Conservation (phyloP, 257 asterid genomes). For the Salvia rosmarinus region DNA sequence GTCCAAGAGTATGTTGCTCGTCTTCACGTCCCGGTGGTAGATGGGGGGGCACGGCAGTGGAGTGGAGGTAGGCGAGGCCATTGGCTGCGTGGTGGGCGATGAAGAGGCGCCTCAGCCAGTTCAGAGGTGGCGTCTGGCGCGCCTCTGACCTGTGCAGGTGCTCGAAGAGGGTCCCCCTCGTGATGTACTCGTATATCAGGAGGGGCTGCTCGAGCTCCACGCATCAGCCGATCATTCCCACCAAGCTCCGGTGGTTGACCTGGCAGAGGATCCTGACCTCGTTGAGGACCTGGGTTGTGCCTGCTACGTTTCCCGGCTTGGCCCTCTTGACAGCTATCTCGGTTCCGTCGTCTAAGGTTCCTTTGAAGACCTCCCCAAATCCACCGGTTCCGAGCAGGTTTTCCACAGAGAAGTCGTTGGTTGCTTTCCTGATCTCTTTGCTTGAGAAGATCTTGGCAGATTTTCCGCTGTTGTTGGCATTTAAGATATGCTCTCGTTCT, state of each 20-base stretch:
- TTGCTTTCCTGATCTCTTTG: conserved; percentile 60
- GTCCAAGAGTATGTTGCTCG: conserved; percentile 55
- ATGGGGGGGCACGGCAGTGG: conserved; percentile 60
- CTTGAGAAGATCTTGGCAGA: conserved; percentile 60
- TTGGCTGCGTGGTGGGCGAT: conserved; percentile 53
- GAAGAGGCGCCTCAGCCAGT: conserved; percentile 50
- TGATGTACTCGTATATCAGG: conserved; percentile 50
- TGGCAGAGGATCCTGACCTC: conserved; percentile 65
- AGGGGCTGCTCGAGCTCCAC: conserved; percentile 64
- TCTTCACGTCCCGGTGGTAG: conserved; percentile 62
- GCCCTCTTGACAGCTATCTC: conserved; percentile 62
- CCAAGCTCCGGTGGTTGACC: conserved; percentile 63
- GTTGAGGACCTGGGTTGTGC: conserved; percentile 55
- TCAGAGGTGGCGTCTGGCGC: conserved; percentile 37
- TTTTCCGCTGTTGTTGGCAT: conserved; percentile 53
- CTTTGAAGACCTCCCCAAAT: conserved; percentile 71
- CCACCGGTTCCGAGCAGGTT: conserved; percentile 62
- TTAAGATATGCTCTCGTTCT: conserved; percentile 60
- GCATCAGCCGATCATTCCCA: conserved; percentile 57
- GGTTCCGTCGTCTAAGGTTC: conserved; percentile 53
- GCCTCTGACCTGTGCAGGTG: conserved; percentile 47
- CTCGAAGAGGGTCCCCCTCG: conserved; percentile 60
- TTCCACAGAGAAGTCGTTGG: conserved; percentile 50
- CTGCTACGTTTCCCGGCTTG: conserved; percentile 59
- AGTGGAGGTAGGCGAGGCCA: conserved; percentile 62